These are phyloP conservation scores for Phytopythium sindhum DNA, from an alignment of 352 stramenopile species.

Conservation along the genomic window DNA sequence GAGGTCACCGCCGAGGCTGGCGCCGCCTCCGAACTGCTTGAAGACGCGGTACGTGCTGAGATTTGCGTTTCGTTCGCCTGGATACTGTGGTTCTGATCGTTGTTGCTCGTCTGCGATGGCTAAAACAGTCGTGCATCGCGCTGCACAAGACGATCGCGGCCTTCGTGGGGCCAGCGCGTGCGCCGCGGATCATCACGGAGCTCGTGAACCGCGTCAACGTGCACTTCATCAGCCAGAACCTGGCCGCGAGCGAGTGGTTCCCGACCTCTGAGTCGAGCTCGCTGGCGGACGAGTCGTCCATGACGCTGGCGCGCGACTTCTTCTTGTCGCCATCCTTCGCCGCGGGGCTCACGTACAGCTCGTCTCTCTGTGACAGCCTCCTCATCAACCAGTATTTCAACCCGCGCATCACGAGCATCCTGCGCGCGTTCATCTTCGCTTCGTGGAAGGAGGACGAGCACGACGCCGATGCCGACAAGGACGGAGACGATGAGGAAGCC, in stretches of 20 bases:
- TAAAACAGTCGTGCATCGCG: slow-evolving; percentile 32
- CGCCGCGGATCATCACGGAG: slow-evolving; percentile 72
- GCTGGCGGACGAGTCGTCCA: slow-evolving; percentile 28
- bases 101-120: slow-evolving; percentile 5
- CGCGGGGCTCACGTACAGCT: slow-evolving; percentile 82
- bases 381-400: slow-evolving; percentile 91
- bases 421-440: slow-evolving; percentile 84
- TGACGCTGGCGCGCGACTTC: slow-evolving; percentile 72
- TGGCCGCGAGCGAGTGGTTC: slow-evolving; percentile 72
- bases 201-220: slow-evolving; percentile 79
- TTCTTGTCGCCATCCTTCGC: slow-evolving; percentile 79
- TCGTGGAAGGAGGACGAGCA: slow-evolving; percentile 53
- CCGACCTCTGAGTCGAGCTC: slow-evolving; percentile 13
- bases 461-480: background rate
- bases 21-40: slow-evolving; percentile 61
- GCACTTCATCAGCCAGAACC: slow-evolving; percentile 80
- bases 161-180: slow-evolving; percentile 52
- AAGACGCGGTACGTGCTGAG: slow-evolving; percentile 49
- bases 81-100: background rate
- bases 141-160: slow-evolving; percentile 80
- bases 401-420: slow-evolving; percentile 81
- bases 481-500: background rate
- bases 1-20: slow-evolving; percentile 38
- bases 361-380: slow-evolving; percentile 78
- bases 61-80: background rate